Base-by-base conservation (phyloP, 1,139 yeast species). In the Geotrichum fermentans region DNA sequence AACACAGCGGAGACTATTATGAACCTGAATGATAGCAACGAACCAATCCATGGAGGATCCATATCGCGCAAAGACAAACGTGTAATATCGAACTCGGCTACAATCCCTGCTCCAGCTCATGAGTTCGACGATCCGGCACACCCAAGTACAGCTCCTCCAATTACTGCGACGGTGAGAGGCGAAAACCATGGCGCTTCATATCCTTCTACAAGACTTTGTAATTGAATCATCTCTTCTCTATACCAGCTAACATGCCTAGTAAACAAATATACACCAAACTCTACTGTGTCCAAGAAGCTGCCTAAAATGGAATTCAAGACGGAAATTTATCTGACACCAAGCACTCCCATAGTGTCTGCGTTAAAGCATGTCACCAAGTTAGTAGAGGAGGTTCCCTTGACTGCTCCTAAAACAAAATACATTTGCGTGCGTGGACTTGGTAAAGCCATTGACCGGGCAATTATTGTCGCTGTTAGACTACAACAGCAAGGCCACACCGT, bases 351-450 rank as follows among this genome's bases (percentile, higher is more conserved):
- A 14, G 36, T 48, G 8, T 29, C 50, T n/a, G 51, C 48, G 17
- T 22, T 51, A 10, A 34, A 35, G 32, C 46, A 41, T 10, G 43
- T 40, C 17, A 39, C 29, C 14, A 38, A 42, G 26, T 21, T 47
- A 26, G 30, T 48, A 3, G 36, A 44, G 16, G 49, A 47, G 17
- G 13, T 45, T n/a, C 36, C 45, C 13, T 28, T 39, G 16, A n/a
- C 33, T n/a, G 38, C 38, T 11, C 34, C 38, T 11, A 40, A 36
- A 17, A 44, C 50, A 11, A 48, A 52, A 28, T 56, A 56, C 45
- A 61, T 64, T 14, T 52, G 54, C 13, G 58, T 67, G 6, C 48
- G 58, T 4, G 71, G 67, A 2, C 54, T 63, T 16, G 71, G 71
- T 3, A 56, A 59, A 29, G 66, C 69, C 8, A 63, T 65, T 17